phyloP scores from a whole-genome alignment of 108 stramenopile species.

The Skeletonema menzelii region DNA sequence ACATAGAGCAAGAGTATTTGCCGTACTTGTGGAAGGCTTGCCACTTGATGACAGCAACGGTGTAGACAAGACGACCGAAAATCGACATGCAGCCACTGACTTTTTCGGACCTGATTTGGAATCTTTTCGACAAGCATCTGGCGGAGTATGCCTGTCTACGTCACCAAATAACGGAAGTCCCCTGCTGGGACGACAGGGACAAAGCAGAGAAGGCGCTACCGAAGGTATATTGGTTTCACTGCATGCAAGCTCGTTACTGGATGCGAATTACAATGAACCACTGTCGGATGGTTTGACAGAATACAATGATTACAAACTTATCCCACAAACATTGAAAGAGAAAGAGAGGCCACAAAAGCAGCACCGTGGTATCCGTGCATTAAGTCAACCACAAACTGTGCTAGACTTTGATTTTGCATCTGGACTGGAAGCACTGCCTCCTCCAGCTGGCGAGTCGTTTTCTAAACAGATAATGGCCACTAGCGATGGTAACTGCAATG shows the following conservation, averaged over 20 bases:
- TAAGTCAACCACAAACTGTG: conserved; percentile 54
- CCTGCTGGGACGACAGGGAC: conserved; percentile 13
- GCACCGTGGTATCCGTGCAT: conserved; percentile 21
- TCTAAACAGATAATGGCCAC: conserved; percentile 24
- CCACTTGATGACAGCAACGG: neutral
- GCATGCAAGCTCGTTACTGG: conserved; percentile 38
- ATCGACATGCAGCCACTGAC: conserved; percentile 17
- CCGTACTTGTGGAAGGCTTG: conserved; percentile 52
- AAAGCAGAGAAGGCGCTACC: neutral
- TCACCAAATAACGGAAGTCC: neutral
- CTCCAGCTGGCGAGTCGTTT: conserved; percentile 39
- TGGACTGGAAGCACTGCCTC: conserved; percentile 48
- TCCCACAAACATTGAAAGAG: conserved; percentile 3
- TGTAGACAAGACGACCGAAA: neutral
- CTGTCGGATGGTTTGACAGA: neutral
- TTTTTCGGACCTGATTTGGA: conserved; percentile 32
- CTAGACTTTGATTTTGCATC: conserved; percentile 66
- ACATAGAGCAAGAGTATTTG: conserved; percentile 62
- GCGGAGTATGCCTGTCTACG: conserved; percentile 34
- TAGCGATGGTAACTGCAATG: conserved; percentile 56
- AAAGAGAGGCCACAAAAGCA: neutral
- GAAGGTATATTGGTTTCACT: conserved; percentile 33
- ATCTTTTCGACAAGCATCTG: conserved; percentile 23
- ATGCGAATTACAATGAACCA: conserved; percentile 12
- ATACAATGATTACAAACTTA: conserved; percentile 1